Conservation (phyloP, 345 rosid genomes). For the Salix arbutifolia region DNA sequence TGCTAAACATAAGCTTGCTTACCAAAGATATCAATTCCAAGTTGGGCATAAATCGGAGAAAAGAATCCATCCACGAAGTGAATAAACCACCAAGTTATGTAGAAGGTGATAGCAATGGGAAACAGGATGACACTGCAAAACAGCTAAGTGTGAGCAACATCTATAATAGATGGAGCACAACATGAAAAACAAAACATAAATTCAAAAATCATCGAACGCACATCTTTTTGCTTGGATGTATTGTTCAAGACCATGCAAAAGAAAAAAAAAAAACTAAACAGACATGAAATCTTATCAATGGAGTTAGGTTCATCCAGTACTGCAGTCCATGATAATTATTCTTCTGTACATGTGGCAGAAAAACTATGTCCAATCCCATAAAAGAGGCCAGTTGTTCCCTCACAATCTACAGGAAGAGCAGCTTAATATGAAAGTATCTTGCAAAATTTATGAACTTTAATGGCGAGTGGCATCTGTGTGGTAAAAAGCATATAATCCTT, state of each 20-base stretch:
- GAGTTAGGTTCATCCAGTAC: background rate
- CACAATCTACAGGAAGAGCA: background rate
- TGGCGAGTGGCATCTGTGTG: too few relatives aligned
- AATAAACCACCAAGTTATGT: conserved; percentile 98
- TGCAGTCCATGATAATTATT: background rate
- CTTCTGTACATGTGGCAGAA: background rate
- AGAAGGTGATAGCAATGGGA: conserved; percentile 93
- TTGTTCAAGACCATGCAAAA: background rate
- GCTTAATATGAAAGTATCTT: background rate
- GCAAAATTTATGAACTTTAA: too few relatives aligned
- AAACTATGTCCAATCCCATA: background rate
- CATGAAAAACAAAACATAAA: background rate
- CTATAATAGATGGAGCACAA: conserved; percentile 4
- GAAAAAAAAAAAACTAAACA: background rate
- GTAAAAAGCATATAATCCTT: too few relatives aligned
- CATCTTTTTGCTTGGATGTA: background rate
- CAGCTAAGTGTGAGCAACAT: conserved; percentile 20
- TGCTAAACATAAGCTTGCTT: conserved; percentile 22
- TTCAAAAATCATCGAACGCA: background rate
- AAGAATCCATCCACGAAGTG: conserved; percentile 97
- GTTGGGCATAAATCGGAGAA: conserved; percentile 91
- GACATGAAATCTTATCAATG: background rate
- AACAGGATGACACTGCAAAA: conserved; percentile 88
- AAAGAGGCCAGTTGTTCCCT: background rate
- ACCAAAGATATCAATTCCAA: conserved; percentile 93